Base-by-base conservation (phyloP, 208 protist species). In the Crithidia expoeki region DNA sequence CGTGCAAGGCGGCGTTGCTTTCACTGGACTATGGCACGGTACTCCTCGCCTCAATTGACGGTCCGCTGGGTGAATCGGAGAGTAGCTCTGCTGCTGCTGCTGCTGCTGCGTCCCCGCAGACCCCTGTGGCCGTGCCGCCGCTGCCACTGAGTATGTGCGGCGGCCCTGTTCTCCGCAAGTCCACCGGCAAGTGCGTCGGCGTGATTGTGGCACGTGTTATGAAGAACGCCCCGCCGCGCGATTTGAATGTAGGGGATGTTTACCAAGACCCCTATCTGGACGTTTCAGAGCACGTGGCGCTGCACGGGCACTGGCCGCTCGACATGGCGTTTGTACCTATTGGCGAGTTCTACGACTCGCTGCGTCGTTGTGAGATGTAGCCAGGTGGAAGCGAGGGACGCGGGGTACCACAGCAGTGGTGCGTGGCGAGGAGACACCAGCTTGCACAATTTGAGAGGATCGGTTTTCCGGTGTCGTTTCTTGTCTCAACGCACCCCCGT, bases 11-110 rank as follows among this genome's bases (percentile, higher is more conserved):
- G 11, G 88, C 84, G 21, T 63, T 94, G 21, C 76, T 93, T 23
- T 89, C 92, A 2, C 60, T 90, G n/a, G 86, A 94, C 73, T 96
- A 94, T 66, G 92, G 92, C 46, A 96, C 89, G 0, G 92, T 96
- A 4, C 58, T 94, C 46, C 65, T 93, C 14, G 85, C 85, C 21
- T 84, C 85, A 11, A 58, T 90, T 23, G 47, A 87, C 38, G 64
- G 67, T 44, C 44, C 32, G 47, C 44, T 28, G 47, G 47, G 46
- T 11, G 16, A 36, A 33, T 55, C 16, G 23, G 34, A 27, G 16
- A 34, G 27, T 19, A 34, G 14, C n/a, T 21, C 27, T 25, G 17
- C 60, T 23, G 4, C 34, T 23, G 6, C 34, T 17, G 21, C 47
- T 19, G 10, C 55, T 28, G 19, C 53, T 19, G n/a, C 42, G 5